These are phyloP conservation scores for Aspergillus sp. DNA, from an alignment of 2,329 filamentous ascomycete species.

Conservation along the genomic window DNA sequence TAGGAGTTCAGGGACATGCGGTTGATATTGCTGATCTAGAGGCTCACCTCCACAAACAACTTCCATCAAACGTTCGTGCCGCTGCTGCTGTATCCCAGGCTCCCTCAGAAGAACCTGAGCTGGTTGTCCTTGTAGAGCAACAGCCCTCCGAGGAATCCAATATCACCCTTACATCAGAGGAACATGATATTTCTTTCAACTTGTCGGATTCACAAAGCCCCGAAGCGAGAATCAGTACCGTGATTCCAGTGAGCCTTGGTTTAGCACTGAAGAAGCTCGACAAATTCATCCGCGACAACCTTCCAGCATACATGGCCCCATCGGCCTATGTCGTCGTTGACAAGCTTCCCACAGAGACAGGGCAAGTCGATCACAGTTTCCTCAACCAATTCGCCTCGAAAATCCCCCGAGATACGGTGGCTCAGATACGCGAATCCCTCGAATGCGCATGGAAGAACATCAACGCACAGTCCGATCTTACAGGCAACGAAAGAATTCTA, in stretches of 20 bases:
- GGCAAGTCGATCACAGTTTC: slow-evolving; percentile 30
- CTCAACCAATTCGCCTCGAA: slow-evolving; percentile 33
- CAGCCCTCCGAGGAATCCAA: slow-evolving; percentile 23
- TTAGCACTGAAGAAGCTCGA: slow-evolving; percentile 42
- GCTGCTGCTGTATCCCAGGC: slow-evolving; percentile 28
- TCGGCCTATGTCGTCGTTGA: slow-evolving; percentile 45
- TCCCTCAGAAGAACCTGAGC: slow-evolving; percentile 16
- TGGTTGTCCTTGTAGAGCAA: slow-evolving; percentile 37
- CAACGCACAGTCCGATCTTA: slow-evolving; percentile 30
- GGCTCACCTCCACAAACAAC: slow-evolving; percentile 34
- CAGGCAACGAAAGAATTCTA: slow-evolving; percentile 37
- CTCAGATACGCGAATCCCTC: slow-evolving; percentile 19
- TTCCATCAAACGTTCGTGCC: slow-evolving; percentile 32
- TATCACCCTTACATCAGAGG: slow-evolving; percentile 27
- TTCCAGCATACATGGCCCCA: slow-evolving; percentile 49
- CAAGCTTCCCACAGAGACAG: slow-evolving; percentile 30
- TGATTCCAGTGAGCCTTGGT: slow-evolving; percentile 32
- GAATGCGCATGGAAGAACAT: slow-evolving; percentile 35
- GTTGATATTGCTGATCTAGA: slow-evolving; percentile 45
- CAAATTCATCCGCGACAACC: slow-evolving; percentile 43
- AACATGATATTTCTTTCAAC: slow-evolving; percentile 24
- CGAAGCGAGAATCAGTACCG: slow-evolving; percentile 18
- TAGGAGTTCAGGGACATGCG: slow-evolving; percentile 38
- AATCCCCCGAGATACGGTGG: slow-evolving; percentile 19
- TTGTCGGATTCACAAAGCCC: slow-evolving; percentile 13